Conservation (phyloP, 495 filamentous ascomycete species). For the Corynascus novoguineensis region DNA sequence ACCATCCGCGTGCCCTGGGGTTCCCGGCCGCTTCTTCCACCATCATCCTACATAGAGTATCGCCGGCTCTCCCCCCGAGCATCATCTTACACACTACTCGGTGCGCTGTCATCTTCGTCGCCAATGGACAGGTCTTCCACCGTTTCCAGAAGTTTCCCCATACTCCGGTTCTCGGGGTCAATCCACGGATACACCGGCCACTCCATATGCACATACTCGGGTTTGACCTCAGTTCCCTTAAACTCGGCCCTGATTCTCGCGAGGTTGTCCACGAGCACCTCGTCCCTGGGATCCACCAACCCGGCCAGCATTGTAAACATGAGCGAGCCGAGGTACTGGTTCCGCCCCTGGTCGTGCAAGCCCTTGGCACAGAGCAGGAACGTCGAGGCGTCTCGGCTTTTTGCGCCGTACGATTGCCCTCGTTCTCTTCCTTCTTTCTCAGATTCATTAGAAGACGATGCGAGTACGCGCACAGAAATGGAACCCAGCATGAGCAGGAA, state of each 20-base stretch:
- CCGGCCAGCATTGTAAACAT: conserved; percentile 7
- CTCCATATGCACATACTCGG: neutral
- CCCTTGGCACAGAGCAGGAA: conserved; percentile 34
- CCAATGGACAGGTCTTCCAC: neutral
- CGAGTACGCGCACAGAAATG: neutral
- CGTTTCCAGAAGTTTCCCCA: neutral
- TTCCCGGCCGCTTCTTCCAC: too few relatives aligned
- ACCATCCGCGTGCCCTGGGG: too few relatives aligned
- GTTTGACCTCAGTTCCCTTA: neutral
- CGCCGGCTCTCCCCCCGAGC: neutral
- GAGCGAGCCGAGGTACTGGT: conserved; percentile 26
- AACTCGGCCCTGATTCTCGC: neutral
- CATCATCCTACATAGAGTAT: too few relatives aligned
- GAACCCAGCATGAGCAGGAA: conserved; percentile 22
- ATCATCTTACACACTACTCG: neutral
- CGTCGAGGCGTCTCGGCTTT: conserved; percentile 20
- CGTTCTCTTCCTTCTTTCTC: too few relatives aligned
- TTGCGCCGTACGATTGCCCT: too few relatives aligned
- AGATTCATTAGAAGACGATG: neutral
- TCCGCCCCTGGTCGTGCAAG: conserved; percentile 31
- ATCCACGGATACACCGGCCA: neutral
- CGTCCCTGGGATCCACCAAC: neutral
- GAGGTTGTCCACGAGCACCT: neutral
- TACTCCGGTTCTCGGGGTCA: neutral
- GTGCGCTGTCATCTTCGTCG: neutral